Evolutionary conservation across 129 eudicot species (phyloP).

Genomic region (Lactuca sativa): DNA sequence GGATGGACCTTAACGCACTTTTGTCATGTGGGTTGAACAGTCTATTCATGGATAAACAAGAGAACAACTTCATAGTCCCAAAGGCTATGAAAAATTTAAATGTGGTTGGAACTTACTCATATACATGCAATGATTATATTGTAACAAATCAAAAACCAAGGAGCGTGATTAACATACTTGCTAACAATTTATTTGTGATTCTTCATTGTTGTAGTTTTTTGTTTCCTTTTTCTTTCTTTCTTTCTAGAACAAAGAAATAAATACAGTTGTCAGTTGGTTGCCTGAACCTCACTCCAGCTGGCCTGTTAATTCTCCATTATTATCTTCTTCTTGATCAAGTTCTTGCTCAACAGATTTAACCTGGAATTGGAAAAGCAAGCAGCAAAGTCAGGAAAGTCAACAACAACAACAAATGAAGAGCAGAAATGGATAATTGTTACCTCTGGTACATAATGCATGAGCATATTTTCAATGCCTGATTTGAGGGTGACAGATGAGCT

Average conservation of each 20-base stretch:
- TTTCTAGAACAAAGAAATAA: constrained; percentile 15
- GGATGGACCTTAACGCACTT: no score
- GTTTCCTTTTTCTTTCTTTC: background rate
- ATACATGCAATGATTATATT: constrained; percentile 14
- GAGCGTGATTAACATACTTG: no score
- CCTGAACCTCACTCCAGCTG: constrained; percentile 38
- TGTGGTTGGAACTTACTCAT: background rate
- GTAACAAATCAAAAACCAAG: no score
- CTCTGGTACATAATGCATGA: constrained; percentile 99
- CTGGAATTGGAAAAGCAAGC: constrained; percentile 11
- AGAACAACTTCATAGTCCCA: background rate
- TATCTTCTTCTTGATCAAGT: constrained; percentile 76
- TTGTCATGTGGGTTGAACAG: no score
- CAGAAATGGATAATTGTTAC: constrained; percentile 26
- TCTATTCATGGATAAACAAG: background rate
- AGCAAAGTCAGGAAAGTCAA: background rate
- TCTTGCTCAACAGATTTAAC: constrained; percentile 94
- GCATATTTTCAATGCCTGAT: constrained; percentile 98
- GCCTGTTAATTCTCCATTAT: constrained; percentile 49
- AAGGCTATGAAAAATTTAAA: background rate
- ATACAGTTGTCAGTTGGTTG: background rate
- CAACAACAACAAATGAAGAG: background rate
- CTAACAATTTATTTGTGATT: no score
- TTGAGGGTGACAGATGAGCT: constrained; percentile 97
- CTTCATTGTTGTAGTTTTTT: background rate